phyloP scores from a whole-genome alignment of 768 basidiomycete genomes.

The Lactarius evosmus region DNA sequence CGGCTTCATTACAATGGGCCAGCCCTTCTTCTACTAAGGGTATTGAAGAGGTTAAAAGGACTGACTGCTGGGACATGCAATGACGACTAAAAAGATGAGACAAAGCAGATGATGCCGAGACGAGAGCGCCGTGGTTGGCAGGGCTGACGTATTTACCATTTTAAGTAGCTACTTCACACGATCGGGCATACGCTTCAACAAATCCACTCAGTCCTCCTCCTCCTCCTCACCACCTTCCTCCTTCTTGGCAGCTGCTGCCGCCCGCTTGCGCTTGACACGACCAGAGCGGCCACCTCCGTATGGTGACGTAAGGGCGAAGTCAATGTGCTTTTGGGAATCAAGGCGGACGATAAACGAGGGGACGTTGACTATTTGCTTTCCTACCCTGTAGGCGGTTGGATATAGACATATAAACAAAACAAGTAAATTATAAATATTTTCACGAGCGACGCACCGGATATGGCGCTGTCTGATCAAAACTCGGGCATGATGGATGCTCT shows the following conservation, averaged over 20 bases:
- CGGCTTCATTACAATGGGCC: conserved; percentile 19
- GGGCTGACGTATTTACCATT: not conserved
- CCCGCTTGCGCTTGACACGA: conserved; percentile 98
- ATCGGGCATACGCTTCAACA: not conserved
- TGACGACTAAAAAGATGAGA: conserved; percentile 2
- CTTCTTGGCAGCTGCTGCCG: conserved; percentile 86
- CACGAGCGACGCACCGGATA: conserved; percentile 69
- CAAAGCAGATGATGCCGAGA: not conserved
- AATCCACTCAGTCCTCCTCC: conserved; percentile 66
- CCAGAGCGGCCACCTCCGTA: conserved; percentile 93
- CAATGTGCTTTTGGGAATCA: conserved; percentile 99
- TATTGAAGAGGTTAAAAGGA: conserved; percentile 19
- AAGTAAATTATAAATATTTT: not conserved
- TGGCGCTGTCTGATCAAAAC: conserved; percentile 97
- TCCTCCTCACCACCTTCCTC: conserved; percentile 88
- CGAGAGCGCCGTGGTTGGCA: not conserved
- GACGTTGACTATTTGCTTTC: conserved; percentile 98
- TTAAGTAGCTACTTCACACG: conserved; percentile 15
- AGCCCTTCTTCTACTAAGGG: conserved; percentile 44
- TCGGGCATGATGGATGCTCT: conserved; percentile 98
- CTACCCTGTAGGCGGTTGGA: conserved; percentile 59
- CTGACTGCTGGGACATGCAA: conserved; percentile 24
- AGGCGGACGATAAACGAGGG: conserved; percentile 99
- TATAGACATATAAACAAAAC: too few relatives aligned
- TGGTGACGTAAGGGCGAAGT: conserved; percentile 95